Conservation (phyloP, 345 rosid genomes). For the Eucalyptus tenuipes region DNA sequence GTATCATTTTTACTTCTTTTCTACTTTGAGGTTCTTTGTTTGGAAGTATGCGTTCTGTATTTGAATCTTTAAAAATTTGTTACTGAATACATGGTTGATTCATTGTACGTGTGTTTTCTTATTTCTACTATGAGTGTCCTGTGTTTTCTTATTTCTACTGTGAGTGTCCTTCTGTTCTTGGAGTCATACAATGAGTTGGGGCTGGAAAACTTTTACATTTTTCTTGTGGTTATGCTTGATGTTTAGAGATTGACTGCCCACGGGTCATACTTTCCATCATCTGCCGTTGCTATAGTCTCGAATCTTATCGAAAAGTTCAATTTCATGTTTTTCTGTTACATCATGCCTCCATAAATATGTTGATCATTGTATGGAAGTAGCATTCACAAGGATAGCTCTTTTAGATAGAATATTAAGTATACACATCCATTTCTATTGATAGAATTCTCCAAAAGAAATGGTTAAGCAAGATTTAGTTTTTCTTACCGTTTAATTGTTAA, state of each 20-base stretch:
- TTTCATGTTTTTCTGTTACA: not conserved
- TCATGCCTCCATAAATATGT: not conserved
- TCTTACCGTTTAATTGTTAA: not conserved
- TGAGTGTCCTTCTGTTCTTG: not conserved
- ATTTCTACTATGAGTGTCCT: not conserved
- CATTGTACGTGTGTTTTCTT: not conserved
- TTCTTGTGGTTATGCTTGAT: not conserved
- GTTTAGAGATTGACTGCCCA: not conserved
- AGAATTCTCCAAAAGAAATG: not conserved
- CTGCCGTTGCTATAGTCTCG: not conserved
- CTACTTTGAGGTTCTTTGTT: not conserved
- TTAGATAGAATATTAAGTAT: not conserved
- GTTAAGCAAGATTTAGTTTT: not conserved
- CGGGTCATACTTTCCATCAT: not conserved
- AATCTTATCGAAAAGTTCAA: not conserved
- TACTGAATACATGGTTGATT: not conserved
- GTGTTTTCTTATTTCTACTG: not conserved
- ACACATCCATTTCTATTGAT: not conserved
- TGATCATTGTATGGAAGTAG: not conserved
- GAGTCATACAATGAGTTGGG: not conserved
- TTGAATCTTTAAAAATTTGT: not conserved
- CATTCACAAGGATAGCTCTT: not conserved
- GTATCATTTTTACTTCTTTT: constrained; percentile 11
- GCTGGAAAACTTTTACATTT: not conserved
- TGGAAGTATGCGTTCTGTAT: not conserved